A percentile compares a stretch with the other conserved stretches of the same genome.
These are phyloP conservation scores for Rheum nobile DNA, from an alignment of 148 eudicot species.

Conservation along the genomic window DNA sequence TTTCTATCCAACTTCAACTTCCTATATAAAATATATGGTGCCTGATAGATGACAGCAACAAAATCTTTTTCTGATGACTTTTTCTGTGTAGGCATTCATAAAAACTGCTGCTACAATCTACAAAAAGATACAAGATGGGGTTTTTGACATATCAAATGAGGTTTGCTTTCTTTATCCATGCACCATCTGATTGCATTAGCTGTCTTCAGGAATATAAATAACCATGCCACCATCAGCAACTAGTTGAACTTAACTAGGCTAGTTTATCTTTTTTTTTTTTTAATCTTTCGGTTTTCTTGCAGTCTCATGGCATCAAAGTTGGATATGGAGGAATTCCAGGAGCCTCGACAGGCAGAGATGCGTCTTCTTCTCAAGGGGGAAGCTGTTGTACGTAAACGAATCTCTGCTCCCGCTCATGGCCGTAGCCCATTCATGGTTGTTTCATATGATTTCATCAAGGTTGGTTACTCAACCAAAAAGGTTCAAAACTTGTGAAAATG, in stretches of 20 bases:
- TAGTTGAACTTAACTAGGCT: neutral
- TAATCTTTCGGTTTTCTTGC: conserved; percentile 9
- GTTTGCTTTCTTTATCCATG: conserved; percentile 9
- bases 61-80: neutral
- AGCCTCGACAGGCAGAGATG: conserved; percentile 64
- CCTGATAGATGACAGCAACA: neutral
- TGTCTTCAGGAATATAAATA: neutral
- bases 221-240: neutral
- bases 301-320: conserved; percentile 89
- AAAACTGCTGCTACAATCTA: conserved; percentile 38
- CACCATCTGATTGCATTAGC: neutral
- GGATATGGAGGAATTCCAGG: conserved; percentile 92
- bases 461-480: neutral
- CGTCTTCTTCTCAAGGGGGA: conserved; percentile 59
- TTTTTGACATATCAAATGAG: conserved; percentile 43
- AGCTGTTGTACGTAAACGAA: conserved; percentile 48
- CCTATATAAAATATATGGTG: neutral
- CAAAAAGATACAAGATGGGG: conserved; percentile 48
- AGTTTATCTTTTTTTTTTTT: neutral
- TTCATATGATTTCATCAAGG: neutral
- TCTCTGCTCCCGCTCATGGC: neutral
- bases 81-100: conserved; percentile 31
- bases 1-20: neutral
- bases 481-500: neutral
- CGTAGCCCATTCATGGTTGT: neutral